Conservation (phyloP, 2,329 filamentous ascomycete species). For the Phialophora expanda region DNA sequence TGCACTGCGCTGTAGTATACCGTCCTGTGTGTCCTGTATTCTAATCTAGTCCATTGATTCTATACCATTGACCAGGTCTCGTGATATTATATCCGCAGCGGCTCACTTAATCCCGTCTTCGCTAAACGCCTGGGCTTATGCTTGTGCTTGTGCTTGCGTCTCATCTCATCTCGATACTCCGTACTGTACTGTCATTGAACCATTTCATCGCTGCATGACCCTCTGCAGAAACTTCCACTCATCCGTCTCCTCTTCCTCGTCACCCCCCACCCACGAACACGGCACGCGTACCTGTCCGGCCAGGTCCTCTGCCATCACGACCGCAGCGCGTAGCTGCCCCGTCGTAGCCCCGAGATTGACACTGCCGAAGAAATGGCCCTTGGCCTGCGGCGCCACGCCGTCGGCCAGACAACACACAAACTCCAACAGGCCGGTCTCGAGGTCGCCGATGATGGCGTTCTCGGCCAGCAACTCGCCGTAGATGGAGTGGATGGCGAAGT, state of each 20-base stretch:
- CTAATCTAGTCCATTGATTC: no score
- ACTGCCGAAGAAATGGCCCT: conserved; percentile 43
- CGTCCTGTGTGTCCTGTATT: no score
- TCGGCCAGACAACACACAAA: conserved; percentile 43
- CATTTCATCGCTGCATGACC: neutral
- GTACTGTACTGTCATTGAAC: neutral
- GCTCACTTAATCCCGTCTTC: neutral
- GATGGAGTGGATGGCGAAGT: conserved; percentile 41
- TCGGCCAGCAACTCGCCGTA: conserved; percentile 43
- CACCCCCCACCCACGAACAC: conserved; percentile 23
- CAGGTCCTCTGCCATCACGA: conserved; percentile 37
- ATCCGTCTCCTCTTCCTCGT: neutral
- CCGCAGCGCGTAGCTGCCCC: conserved; percentile 33
- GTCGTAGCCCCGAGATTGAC: conserved; percentile 40
- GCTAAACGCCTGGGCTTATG: neutral
- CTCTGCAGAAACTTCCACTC: conserved; percentile 26
- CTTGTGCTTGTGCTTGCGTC: no score
- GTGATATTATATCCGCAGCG: no score
- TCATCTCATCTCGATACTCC: no score
- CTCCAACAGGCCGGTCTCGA: conserved; percentile 42
- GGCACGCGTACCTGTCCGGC: conserved; percentile 33
- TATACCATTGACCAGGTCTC: no score
- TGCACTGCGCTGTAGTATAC: no score
- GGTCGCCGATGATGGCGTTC: conserved; percentile 37
- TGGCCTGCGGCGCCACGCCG: conserved; percentile 41